A percentile compares a stretch with the other conserved stretches of the same genome.
phyloP scores from a whole-genome alignment of 495 filamentous ascomycete species.

The Amorphotheca resinae region DNA sequence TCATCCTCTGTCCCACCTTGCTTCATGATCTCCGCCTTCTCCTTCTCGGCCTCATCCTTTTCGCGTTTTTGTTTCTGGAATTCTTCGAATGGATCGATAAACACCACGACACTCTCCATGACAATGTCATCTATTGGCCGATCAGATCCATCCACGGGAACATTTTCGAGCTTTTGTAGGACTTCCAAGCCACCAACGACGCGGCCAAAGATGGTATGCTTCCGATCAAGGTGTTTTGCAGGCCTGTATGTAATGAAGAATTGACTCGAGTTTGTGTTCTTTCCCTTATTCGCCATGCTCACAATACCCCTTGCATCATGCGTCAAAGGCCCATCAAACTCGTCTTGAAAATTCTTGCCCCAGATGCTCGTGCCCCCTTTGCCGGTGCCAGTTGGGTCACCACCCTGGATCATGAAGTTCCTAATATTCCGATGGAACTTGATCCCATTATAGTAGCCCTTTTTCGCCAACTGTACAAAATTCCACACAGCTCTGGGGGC shows the following conservation, averaged over 20 bases:
- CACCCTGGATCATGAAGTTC: conserved; percentile 97
- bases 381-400: conserved; percentile 85
- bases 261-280: conserved; percentile 89
- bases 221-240: conserved; percentile 73
- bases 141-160: conserved; percentile 52
- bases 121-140: conserved; percentile 61
- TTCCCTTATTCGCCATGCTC: conserved; percentile 96
- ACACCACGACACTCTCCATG: conserved; percentile 74
- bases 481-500: conserved; percentile 95
- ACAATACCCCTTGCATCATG: conserved; percentile 71
- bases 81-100: conserved; percentile 93
- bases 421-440: conserved; percentile 85
- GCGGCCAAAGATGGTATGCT: conserved; percentile 90
- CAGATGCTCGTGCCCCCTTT: conserved; percentile 78
- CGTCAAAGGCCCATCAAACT: conserved; percentile 75
- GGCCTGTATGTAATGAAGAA: conserved; percentile 90
- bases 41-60: conserved; percentile 35
- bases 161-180: conserved; percentile 58
- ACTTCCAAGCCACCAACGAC: conserved; percentile 71
- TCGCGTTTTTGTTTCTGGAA: conserved; percentile 55
- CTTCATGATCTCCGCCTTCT: conserved; percentile 37
- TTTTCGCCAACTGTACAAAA: conserved; percentile 77
- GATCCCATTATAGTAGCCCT: conserved; percentile 76
- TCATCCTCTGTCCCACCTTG: conserved; percentile 61
- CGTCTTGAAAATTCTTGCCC: conserved; percentile 85